Conservation (phyloP, 108 stramenopile species). For the Parietichytrium sp. region DNA sequence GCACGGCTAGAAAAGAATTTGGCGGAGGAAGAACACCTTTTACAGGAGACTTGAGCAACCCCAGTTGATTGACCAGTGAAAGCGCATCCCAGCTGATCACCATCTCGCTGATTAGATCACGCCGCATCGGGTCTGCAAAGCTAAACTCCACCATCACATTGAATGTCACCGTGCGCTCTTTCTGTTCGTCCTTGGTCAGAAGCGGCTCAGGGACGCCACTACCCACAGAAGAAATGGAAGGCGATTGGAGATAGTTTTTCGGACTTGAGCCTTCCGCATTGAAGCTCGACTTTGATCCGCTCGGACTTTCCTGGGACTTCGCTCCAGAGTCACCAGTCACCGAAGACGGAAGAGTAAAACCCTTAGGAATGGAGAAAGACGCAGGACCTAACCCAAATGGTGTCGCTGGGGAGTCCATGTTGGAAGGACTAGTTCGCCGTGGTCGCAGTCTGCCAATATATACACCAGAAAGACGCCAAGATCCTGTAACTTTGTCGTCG, state of each 20-base stretch:
- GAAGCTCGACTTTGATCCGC: no score
- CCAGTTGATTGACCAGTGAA: neutral
- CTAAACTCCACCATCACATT: slow-evolving; percentile 35
- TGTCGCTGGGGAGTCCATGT: slow-evolving; percentile 24
- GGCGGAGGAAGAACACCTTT: slow-evolving; percentile 25
- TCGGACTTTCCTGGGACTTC: neutral
- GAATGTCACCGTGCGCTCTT: slow-evolving; percentile 6
- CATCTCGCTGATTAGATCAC: slow-evolving; percentile 19
- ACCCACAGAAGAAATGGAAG: neutral
- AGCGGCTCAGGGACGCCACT: slow-evolving; percentile 22
- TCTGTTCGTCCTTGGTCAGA: slow-evolving; percentile 11
- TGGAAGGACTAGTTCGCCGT: neutral
- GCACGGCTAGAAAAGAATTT: no score
- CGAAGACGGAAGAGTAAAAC: neutral
- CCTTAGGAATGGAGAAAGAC: neutral
- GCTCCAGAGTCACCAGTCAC: neutral
- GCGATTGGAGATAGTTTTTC: neutral
- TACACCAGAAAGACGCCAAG: slow-evolving; percentile 30
- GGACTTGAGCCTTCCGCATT: no score
- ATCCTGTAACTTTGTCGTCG: slow-evolving; percentile 29
- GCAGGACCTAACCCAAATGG: slow-evolving; percentile 13
- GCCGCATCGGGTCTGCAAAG: slow-evolving; percentile 31
- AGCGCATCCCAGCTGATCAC: slow-evolving; percentile 36
- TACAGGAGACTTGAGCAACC: slow-evolving; percentile 9
- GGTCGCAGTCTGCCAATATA: slow-evolving; percentile 32